A percentile compares a stretch with the other conserved stretches of the same genome.
These are phyloP conservation scores for Macrolepiota fuliginosa DNA, from an alignment of 768 basidiomycete genomes.

Conservation along the genomic window DNA sequence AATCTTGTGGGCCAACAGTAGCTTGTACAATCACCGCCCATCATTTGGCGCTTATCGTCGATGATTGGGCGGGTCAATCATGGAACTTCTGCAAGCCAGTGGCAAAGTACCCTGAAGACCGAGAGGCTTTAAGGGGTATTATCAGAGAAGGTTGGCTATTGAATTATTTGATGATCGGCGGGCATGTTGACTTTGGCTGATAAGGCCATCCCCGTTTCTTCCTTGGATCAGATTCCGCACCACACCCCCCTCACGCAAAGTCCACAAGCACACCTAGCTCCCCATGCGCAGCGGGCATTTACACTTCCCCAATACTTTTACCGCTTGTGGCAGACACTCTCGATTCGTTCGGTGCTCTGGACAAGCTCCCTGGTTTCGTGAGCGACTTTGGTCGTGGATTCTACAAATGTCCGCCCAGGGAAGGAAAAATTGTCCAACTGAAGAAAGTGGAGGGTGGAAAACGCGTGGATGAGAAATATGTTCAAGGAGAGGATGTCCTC, in stretches of 20 bases:
- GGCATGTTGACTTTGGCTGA: neutral
- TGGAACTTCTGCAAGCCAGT: constrained; percentile 98
- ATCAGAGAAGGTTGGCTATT: constrained; percentile 61
- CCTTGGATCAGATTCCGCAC: constrained; percentile 95
- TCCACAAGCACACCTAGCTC: constrained; percentile 66
- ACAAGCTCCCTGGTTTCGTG: constrained; percentile 78
- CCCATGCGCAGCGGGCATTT: constrained; percentile 92
- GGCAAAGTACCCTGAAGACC: constrained; percentile 93
- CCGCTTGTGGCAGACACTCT: constrained; percentile 88
- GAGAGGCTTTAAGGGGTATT: constrained; percentile 75
- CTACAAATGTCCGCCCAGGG: constrained; percentile 47
- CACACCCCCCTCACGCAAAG: constrained; percentile 74
- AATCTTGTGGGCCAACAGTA: constrained; percentile 74
- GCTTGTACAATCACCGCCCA: constrained; percentile 98
- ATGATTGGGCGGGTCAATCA: constrained; percentile 95
- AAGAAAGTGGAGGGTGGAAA: constrained; percentile 34
- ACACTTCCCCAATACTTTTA: constrained; percentile 90
- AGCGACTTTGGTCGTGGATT: constrained; percentile 78
- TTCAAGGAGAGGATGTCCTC: constrained; percentile 47
- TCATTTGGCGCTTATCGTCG: constrained; percentile 90
- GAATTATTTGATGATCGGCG: neutral
- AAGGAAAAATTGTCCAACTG: constrained; percentile 39
- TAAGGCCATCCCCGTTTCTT: constrained; percentile 93
- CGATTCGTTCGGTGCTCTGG: constrained; percentile 83
- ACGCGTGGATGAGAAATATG: constrained; percentile 48